phyloP scores from a whole-genome alignment of 345 rosid genomes.

The Eucalyptus microcorys region DNA sequence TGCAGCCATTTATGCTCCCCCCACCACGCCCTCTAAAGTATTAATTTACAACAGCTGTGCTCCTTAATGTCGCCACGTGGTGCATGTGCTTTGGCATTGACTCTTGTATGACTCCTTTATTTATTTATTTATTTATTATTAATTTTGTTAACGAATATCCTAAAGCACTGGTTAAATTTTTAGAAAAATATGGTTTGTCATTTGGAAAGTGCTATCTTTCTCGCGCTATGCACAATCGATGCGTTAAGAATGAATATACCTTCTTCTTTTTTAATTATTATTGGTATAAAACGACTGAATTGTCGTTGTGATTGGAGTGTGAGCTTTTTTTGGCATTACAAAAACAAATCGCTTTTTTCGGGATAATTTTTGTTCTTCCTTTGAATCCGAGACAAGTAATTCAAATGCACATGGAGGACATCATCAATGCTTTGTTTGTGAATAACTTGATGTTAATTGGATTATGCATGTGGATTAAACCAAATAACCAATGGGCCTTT shows the following conservation, averaged over 20 bases:
- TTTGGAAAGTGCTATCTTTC: not conserved
- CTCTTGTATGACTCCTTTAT: not conserved
- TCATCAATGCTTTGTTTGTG: not conserved
- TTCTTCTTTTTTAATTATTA: too few relatives aligned
- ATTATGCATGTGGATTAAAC: not conserved
- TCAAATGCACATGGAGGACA: not conserved
- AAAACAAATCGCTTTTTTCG: fast-evolving
- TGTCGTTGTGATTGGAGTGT: not conserved
- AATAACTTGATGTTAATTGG: not conserved
- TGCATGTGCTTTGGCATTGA: not conserved
- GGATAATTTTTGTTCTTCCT: not conserved
- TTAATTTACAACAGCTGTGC: not conserved
- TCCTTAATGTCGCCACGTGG: not conserved
- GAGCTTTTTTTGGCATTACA: not conserved
- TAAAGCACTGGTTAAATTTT: not conserved
- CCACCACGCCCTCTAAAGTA: not conserved
- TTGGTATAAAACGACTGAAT: not conserved
- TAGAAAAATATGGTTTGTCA: not conserved
- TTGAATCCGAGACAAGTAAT: not conserved
- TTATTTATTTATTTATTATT: not conserved
- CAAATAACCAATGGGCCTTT: not conserved
- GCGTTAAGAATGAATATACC: too few relatives aligned
- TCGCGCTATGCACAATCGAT: fast-evolving
- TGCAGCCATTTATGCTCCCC: not conserved
- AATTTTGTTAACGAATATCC: not conserved